phyloP scores from a whole-genome alignment of 2,329 filamentous ascomycete genomes.

The Botrytis medusae region DNA sequence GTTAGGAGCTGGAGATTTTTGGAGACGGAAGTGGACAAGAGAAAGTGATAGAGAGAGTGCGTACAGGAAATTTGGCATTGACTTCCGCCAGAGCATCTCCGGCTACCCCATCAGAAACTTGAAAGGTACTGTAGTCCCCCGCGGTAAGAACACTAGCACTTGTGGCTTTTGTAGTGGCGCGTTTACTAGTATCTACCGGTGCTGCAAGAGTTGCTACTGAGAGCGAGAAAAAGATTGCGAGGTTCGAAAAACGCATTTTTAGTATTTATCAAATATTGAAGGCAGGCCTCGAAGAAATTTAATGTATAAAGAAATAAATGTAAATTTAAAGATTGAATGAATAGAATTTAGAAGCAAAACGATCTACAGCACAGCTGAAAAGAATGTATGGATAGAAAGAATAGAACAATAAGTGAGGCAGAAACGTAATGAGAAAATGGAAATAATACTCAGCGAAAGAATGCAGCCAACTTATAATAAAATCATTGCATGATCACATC shows the following conservation, averaged over 20 bases:
- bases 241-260: not conserved
- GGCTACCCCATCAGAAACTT: conserved; percentile 50
- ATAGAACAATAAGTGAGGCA: not conserved
- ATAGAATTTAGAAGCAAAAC: not conserved
- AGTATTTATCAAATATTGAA: not conserved
- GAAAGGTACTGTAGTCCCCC: not conserved
- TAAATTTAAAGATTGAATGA: not conserved
- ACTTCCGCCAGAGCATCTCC: conserved; percentile 56
- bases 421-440: not conserved
- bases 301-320: not conserved
- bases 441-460: not conserved
- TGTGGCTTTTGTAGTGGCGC: not conserved
- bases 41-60: conserved; percentile 21
- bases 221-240: not conserved
- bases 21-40: not conserved
- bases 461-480: not conserved
- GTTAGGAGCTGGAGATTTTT: not conserved
- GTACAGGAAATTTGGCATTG: conserved; percentile 53
- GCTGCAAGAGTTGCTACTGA: not conserved
- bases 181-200: not conserved
- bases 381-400: not conserved
- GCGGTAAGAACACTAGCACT: not conserved
- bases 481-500: not conserved
- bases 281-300: not conserved
- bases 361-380: not conserved